phyloP scores from a whole-genome alignment of 1,284 basidiomycete genomes.

The Phellinidium pouzarii region DNA sequence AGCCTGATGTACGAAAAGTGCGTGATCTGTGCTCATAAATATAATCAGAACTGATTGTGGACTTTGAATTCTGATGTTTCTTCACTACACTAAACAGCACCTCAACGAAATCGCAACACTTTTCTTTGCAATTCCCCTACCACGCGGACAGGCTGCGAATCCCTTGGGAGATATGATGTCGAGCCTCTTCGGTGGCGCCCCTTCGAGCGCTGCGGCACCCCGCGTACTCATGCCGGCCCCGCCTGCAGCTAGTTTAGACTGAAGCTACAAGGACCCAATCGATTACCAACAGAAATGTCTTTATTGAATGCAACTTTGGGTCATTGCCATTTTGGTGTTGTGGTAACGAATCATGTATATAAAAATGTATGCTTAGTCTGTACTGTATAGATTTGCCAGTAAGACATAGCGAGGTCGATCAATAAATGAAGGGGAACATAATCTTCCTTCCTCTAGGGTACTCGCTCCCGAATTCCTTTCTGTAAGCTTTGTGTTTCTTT shows the following conservation, averaged over 20 bases:
- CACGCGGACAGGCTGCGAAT: slow-evolving; percentile 62
- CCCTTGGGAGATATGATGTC: slow-evolving; percentile 81
- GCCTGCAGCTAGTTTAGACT: slow-evolving; percentile 33
- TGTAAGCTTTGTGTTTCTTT: slow-evolving; percentile 90
- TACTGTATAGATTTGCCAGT: neutral
- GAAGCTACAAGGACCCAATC: neutral
- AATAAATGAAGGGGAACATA: slow-evolving; percentile 73
- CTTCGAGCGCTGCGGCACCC: slow-evolving; percentile 27
- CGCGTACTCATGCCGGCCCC: slow-evolving; percentile 36
- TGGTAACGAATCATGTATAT: no score
- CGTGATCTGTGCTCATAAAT: slow-evolving; percentile 23
- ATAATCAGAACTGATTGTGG: no score
- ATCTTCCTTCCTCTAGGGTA: slow-evolving; percentile 75
- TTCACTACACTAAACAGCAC: slow-evolving; percentile 24
- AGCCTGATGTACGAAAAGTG: slow-evolving; percentile 71
- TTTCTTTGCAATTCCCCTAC: slow-evolving; percentile 77
- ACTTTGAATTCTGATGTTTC: no score
- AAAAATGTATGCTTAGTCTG: no score
- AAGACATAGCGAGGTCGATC: slow-evolving; percentile 17
- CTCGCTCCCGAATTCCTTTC: slow-evolving; percentile 86
- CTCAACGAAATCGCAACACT: slow-evolving; percentile 55
- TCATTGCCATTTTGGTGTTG: no score
- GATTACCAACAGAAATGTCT: neutral
- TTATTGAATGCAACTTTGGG: no score
- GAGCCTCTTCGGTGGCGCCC: slow-evolving; percentile 63